Evolutionary conservation across 148 eudicot species (phyloP).

Genomic region (Camellia japonica): DNA sequence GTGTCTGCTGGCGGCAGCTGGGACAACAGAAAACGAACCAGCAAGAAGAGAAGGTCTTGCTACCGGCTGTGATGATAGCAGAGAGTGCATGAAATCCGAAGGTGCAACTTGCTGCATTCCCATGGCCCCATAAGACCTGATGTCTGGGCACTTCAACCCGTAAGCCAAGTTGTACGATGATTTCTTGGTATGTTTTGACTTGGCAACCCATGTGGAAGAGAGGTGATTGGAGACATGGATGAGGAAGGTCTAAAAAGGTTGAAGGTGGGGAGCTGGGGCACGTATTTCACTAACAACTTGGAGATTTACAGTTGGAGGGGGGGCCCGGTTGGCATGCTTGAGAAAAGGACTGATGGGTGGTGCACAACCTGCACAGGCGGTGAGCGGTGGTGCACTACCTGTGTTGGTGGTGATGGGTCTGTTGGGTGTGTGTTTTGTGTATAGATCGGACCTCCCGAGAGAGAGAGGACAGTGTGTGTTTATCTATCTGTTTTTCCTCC

Average conservation of each 20-base stretch:
- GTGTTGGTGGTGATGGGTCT: no score
- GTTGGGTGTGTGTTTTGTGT: no score
- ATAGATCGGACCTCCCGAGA: no score
- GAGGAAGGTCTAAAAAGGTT: slow-evolving; percentile 30
- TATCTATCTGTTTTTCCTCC: no score
- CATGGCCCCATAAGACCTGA: slow-evolving; percentile 34
- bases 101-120: slow-evolving; percentile 39
- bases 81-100: slow-evolving; percentile 33
- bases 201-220: slow-evolving; percentile 13
- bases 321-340: slow-evolving; percentile 34
- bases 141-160: slow-evolving; percentile 50
- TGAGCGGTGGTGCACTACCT: no score
- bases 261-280: slow-evolving; percentile 57
- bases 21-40: slow-evolving; percentile 22
- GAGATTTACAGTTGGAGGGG: slow-evolving; percentile 29
- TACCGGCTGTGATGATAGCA: slow-evolving; percentile 12
- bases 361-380: slow-evolving; percentile 31
- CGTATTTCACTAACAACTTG: slow-evolving; percentile 36
- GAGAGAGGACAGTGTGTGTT: no score
- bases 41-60: slow-evolving; percentile 18
- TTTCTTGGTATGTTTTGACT: slow-evolving; percentile 21
- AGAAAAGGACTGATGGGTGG: slow-evolving; percentile 25
- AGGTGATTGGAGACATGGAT: slow-evolving; percentile 22
- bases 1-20: slow-evolving; percentile 19
- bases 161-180: slow-evolving; percentile 10